Conservation (phyloP, 495 filamentous ascomycete genomes). For the Paragyromitra xinjiangensis region DNA sequence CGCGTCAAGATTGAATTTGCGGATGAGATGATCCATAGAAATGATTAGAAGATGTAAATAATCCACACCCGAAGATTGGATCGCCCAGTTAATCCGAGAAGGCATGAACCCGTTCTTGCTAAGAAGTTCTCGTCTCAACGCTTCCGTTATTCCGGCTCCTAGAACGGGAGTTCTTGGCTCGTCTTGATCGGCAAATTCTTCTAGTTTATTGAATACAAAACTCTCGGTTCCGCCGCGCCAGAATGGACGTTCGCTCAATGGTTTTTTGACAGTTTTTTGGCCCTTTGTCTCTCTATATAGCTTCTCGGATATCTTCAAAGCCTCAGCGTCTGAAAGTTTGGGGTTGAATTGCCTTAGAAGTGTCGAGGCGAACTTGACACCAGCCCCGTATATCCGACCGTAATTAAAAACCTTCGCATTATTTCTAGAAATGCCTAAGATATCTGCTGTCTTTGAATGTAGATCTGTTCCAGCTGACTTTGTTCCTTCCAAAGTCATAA, state of each 20-base stretch:
- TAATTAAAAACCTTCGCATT: constrained; percentile 99
- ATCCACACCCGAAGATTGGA: constrained; percentile 96
- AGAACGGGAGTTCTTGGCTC: constrained; percentile 88
- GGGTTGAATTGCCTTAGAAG: constrained; percentile 94
- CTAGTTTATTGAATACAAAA: constrained; percentile 96
- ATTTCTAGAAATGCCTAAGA: constrained; percentile 90
- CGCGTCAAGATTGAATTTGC: constrained; percentile 83
- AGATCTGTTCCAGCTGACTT: constrained; percentile 93
- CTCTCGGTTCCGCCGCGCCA: constrained; percentile 97
- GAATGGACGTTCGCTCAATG: constrained; percentile 76
- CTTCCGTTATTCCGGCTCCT: constrained; percentile 97
- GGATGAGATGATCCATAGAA: constrained; percentile 89
- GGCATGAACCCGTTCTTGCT: constrained; percentile 93
- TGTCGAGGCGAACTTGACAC: constrained; percentile 88
- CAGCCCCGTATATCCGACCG: constrained; percentile 96
- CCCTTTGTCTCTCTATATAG: constrained; percentile 93
- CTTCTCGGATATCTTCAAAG: constrained; percentile 75
- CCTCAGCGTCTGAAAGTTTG: constrained; percentile 75
- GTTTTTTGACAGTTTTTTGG: constrained; percentile 73
- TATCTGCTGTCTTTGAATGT: constrained; percentile 91
- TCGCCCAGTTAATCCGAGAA: constrained; percentile 98
- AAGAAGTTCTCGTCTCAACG: constrained; percentile 84
- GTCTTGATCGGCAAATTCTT: constrained; percentile 97
- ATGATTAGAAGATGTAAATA: constrained; percentile 96
- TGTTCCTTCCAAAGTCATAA: constrained; percentile 98